phyloP scores from a whole-genome alignment of 2,329 filamentous ascomycete species.

The Cercospora zeina region DNA sequence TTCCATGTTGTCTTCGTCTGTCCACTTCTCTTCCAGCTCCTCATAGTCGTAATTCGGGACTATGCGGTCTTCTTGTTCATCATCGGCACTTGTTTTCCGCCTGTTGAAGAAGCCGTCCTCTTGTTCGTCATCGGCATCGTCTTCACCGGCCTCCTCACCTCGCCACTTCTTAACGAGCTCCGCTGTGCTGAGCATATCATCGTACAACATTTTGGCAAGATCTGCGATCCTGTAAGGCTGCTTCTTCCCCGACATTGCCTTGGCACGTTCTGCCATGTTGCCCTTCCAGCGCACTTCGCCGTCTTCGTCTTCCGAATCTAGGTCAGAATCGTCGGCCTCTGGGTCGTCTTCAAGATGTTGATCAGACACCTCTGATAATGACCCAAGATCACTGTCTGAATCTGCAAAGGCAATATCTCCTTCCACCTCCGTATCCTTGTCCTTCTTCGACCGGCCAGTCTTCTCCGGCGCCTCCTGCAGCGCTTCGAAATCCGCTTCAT shows the following conservation, averaged over 20 bases:
- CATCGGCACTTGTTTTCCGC: conserved; percentile 53
- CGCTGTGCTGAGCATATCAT: conserved; percentile 70
- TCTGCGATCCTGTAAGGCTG: conserved; percentile 76
- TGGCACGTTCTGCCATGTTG: conserved; percentile 75
- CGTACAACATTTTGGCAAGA: conserved; percentile 85
- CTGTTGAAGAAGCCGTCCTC: conserved; percentile 66
- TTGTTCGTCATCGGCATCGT: conserved; percentile 61
- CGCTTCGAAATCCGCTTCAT: conserved; percentile 52
- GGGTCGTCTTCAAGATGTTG: conserved; percentile 54
- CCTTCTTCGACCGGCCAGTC: conserved; percentile 53
- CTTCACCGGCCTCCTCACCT: conserved; percentile 60
- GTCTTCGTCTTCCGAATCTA: conserved; percentile 61
- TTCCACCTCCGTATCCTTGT: conserved; percentile 53
- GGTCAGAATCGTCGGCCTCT: conserved; percentile 44
- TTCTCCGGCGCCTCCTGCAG: conserved; percentile 48
- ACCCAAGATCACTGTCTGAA: conserved; percentile 93
- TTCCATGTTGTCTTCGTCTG: conserved; percentile 73
- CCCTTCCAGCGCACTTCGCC: conserved; percentile 88
- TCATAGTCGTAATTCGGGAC: conserved; percentile 80
- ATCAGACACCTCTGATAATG: conserved; percentile 67
- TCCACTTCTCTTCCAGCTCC: conserved; percentile 82
- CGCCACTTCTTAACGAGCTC: conserved; percentile 80
- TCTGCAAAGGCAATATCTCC: conserved; percentile 89
- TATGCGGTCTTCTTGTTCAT: conserved; percentile 68
- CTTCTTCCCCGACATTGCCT: conserved; percentile 67